These are phyloP conservation scores for Eucommia ulmoides DNA, from an alignment of 257 asterid species.

Conservation along the genomic window DNA sequence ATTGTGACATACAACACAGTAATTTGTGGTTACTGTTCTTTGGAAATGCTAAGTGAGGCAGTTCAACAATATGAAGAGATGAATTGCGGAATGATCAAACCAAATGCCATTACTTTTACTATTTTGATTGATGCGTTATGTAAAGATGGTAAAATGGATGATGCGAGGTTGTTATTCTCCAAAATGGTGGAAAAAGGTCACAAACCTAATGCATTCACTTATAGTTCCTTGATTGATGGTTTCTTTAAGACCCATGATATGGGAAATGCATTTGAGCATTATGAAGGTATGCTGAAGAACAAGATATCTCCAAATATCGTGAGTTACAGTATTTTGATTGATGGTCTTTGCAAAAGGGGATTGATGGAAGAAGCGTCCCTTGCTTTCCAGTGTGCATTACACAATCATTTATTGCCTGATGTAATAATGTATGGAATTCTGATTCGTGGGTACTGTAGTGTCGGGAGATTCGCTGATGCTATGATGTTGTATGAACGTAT, in stretches of 20 bases:
- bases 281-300: constrained; percentile 19
- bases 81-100: constrained; percentile 6
- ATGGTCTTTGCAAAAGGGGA: constrained; percentile 31
- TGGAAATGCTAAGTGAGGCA: constrained; percentile 26
- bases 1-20: constrained; percentile 26
- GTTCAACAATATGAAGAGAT: constrained; percentile 18
- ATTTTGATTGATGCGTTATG: constrained; percentile 26
- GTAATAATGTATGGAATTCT: constrained; percentile 24
- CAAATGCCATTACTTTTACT: constrained; percentile 17
- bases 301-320: constrained; percentile 24
- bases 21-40: constrained; percentile 23
- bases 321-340: constrained; percentile 26
- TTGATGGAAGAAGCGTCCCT: constrained; percentile 22
- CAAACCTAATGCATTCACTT: constrained; percentile 26
- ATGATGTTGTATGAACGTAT: constrained; percentile 17
- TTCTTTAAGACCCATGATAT: constrained; percentile 14
- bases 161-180: constrained; percentile 21
- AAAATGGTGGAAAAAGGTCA: constrained; percentile 17
- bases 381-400: constrained; percentile 15
- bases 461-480: constrained; percentile 24
- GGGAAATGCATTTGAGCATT: constrained; percentile 19
- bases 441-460: constrained; percentile 27
- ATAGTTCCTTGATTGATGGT: constrained; percentile 30
- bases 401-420: constrained; percentile 22
- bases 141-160: constrained; percentile 29